Evolutionary conservation across 2,329 filamentous ascomycete species (phyloP), one percentile per base, ranked within the genome.

Genomic region (Aspergillus neotritici): DNA sequence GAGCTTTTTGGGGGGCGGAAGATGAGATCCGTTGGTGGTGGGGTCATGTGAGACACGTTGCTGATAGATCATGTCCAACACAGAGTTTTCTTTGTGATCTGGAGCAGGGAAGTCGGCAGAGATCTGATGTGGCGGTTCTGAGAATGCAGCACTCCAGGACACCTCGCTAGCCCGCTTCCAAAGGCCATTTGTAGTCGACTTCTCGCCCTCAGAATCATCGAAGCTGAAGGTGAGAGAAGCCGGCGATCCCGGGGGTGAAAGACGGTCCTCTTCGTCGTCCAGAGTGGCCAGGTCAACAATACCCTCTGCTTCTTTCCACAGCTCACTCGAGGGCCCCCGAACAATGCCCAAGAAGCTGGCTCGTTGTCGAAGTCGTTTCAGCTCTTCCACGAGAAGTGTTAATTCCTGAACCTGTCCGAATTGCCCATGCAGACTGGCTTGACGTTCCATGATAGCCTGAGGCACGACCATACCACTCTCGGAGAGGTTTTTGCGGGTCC

Each of bases 211-310:
- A 42, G 79, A 80, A 37, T 73, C 74, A 53, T 76, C 74, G 50
- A 77, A 75, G 53, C 80, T 78, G 53, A 78, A 77, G 8, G 72
- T 75, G 3, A 79, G 76, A 2, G 78, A 81, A 2, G 70, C 70
- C 5, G 77, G 77, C 6, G 77, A 79, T 30, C 70, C 65, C 31
- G 73, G 71, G 29, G 73, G 72, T 7, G 70, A 67, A 29, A 67
- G 57, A 15, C 71, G 68, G 14, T 74, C 68, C 46, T 80, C 77
- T 17, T 82, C 78, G 36, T 78, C 77, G 53, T 83, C 79, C 50
- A 83, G 73, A 35, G 82, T 82, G 25, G 80, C 80, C 39, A 84
- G 68, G 51, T 82, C 80, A 45, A 84, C 80, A 65, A 84, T 84
- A 10, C 77, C 79, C 55, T 82, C 79, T 13, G 82, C 80, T 60